Evolutionary conservation across 768 basidiomycete genomes (phyloP), one percentile per base, ranked within the genome.

Genomic region (Suillus spraguei): DNA sequence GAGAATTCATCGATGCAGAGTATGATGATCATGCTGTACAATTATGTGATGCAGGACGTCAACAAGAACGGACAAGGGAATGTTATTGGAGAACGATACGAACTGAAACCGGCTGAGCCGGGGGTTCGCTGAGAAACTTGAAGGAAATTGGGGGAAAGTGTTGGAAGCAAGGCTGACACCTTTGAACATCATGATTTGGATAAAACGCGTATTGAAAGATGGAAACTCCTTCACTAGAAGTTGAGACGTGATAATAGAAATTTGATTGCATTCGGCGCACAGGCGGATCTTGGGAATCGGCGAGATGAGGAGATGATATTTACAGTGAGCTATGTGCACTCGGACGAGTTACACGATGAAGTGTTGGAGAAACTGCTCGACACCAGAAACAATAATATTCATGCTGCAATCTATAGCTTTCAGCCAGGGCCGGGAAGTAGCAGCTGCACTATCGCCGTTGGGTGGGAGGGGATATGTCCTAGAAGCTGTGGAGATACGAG

Each of bases 21-120:
- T 44, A 8, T 9, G 9, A 44, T 44, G 20, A 8, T 8, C 20
- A 4, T 20, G 8, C 8, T 20, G 41, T 7, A 7, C 16, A 3
- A 6, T 41, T 16, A 0, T 16, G 5, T 39, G 16, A 4, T 8
- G 41, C 41, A 42, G 41, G 17, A 42, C 20, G 17, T 7, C 42
- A 20, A 44, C 41, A 42, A 44, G 42, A 20, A 44, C 20, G 17
- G 20, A 20, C 42, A 20, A 20, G 42, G 20, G 20, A 20, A 44
- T 17, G 0, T 4, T 1, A 8, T 8, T 42, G 16, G 0, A 1
- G 6, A 17, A 17, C 16, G 39, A 41, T 1, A 41, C 14, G 16
- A 17, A 16, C 39, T 7, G 17, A 17, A 17, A 17, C 7, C 16
- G 6, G 17, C 2, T 28, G 28, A 4, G 4, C 28, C 28, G 28